Evolutionary conservation across 73 alveolate genomes (phyloP), one percentile per base, ranked within the genome.

Genomic region (Paramecium primaurelia): DNA sequence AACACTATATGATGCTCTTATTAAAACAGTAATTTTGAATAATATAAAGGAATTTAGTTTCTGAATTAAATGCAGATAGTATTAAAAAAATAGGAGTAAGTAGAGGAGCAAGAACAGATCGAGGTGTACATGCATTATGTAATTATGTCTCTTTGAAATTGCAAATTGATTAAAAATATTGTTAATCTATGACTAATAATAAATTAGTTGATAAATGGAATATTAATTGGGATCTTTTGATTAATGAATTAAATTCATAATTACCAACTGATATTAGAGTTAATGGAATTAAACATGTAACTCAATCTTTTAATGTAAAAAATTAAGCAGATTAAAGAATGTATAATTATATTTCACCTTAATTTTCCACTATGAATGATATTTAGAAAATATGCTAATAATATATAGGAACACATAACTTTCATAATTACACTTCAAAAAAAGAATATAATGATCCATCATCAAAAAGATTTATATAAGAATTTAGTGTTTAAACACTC

Each of bases 331-430:
- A 92, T 83, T 92, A 68, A 28, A 95, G 99, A 93, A 99, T 96
- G 71, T 98, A 98, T 90, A 96, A 96, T 71, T 98, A 98, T 93
- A 95, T 96, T 36, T 34, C 97, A 54, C 99, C 99, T 42, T 38
- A 34, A 77, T 95, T 84, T 59, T 86, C 68, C 84, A 18, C 69
- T 16, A 96, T 92, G 20, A 95, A 44, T 10, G 4, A 73, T 92
- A 86, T 97, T 59, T 69, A 96, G 59, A 92, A 84, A 18, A 58
- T 96, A 44, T 90, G 96, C 37, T 87, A 84, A 14, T 88, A 75
- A 60, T 97, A 94, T 86, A 71, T 94, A 86, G 99, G 99, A 42
- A 97, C 99, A 11, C 96, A 96, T 86, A 96, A 96, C 77, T 98
- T 86, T 92, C 99, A 98, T 91, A 98, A 98, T 93, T 98, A 96